Evolutionary conservation across 495 filamentous ascomycete genomes (phyloP).

Genomic region (Hypoxylon perforatum): DNA sequence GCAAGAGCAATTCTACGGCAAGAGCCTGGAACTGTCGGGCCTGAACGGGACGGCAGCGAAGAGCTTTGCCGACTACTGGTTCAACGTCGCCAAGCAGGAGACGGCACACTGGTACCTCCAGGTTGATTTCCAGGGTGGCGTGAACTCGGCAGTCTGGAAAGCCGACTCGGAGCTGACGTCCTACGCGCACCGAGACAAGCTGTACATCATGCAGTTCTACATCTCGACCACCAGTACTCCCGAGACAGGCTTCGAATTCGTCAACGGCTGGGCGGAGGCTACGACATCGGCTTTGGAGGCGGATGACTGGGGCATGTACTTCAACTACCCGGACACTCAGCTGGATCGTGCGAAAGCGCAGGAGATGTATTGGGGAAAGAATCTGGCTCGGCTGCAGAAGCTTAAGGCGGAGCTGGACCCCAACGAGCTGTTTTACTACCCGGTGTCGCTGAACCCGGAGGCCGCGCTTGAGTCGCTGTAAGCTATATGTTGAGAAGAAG

Average conservation of each 20-base stretch:
- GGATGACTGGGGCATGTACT: slow-evolving; percentile 58
- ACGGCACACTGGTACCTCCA: slow-evolving; percentile 57
- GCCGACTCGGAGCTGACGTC: slow-evolving; percentile 43
- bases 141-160: slow-evolving; percentile 55
- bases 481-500: background rate
- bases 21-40: slow-evolving; percentile 54
- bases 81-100: slow-evolving; percentile 48
- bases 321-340: slow-evolving; percentile 58
- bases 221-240: slow-evolving; percentile 46
- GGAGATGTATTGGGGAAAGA: slow-evolving; percentile 63
- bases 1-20: slow-evolving; percentile 61
- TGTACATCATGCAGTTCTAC: slow-evolving; percentile 58
- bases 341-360: slow-evolving; percentile 52
- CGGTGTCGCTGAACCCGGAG: slow-evolving; percentile 63
- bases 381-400: slow-evolving; percentile 60
- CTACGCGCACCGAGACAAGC: slow-evolving; percentile 55
- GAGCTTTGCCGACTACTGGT: slow-evolving; percentile 55
- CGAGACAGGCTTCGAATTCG: slow-evolving; percentile 49
- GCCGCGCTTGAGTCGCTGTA: slow-evolving; percentile 16
- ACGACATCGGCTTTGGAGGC: slow-evolving; percentile 44
- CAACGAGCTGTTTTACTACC: slow-evolving; percentile 70
- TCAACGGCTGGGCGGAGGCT: slow-evolving; percentile 53
- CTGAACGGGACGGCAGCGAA: slow-evolving; percentile 48
- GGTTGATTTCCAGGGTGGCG: slow-evolving; percentile 57
- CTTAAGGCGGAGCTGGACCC: slow-evolving; percentile 69